Conservation (phyloP, 2,329 filamentous ascomycete genomes). For the Cadophora sp. region DNA sequence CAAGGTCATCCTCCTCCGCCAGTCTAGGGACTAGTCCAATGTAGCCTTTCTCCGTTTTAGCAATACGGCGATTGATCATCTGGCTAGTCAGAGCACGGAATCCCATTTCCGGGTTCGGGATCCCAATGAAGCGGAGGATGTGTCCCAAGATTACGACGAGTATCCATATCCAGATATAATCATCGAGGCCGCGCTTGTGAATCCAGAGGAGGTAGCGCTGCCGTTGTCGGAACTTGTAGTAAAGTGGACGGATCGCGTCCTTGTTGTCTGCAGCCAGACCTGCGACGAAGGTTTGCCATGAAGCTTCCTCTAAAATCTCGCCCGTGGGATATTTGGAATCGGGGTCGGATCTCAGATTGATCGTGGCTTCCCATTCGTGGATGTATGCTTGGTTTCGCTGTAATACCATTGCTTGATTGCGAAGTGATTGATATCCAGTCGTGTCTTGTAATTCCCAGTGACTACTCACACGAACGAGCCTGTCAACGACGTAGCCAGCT, state of each 20-base stretch:
- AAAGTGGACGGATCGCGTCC: background rate
- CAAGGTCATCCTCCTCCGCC: conserved; percentile 20
- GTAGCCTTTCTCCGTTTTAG: conserved; percentile 22
- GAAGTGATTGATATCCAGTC: conserved; percentile 16
- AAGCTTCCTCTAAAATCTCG: conserved; percentile 17
- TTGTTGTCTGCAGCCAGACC: conserved; percentile 5
- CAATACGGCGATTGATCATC: conserved; percentile 15
- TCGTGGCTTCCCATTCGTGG: conserved; percentile 15
- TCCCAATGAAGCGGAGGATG: conserved; percentile 15
- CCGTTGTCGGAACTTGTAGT: conserved; percentile 8
- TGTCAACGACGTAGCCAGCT: conserved; percentile 19
- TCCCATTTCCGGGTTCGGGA: conserved; percentile 18
- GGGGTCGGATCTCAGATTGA: background rate
- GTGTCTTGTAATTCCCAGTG: conserved; percentile 21
- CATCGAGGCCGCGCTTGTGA: background rate
- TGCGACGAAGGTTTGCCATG: conserved; percentile 20
- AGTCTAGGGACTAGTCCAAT: conserved; percentile 19
- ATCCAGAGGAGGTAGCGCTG: conserved; percentile 16
- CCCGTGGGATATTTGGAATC: conserved; percentile 13
- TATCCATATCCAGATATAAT: conserved; percentile 10
- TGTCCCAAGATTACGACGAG: conserved; percentile 17
- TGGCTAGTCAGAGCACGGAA: conserved; percentile 4
- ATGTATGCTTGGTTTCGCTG: conserved; percentile 14
- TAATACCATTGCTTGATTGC: conserved; percentile 18
- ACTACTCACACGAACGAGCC: conserved; percentile 1